phyloP scores from a whole-genome alignment of 805 yeast species.

The Pichia gijzeniarum region DNA sequence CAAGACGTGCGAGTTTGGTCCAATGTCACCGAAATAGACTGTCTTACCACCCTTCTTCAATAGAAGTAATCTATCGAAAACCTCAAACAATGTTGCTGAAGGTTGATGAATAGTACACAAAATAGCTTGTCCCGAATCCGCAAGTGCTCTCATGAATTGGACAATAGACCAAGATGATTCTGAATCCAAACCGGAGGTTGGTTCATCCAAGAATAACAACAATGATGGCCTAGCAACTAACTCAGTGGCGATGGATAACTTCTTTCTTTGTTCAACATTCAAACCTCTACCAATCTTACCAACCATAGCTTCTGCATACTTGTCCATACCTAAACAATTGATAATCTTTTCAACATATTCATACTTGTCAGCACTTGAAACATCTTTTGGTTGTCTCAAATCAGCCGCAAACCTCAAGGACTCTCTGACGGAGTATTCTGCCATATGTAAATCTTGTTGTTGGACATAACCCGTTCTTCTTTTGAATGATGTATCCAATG shows the following conservation, averaged over 20 bases:
- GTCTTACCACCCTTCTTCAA: constrained; percentile 48
- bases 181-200: constrained; percentile 52
- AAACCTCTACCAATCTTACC: constrained; percentile 44
- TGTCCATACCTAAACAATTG: constrained; percentile 36
- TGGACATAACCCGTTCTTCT: constrained; percentile 53
- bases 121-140: constrained; percentile 48
- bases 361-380: constrained; percentile 35
- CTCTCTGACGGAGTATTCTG: constrained; percentile 46
- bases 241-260: constrained; percentile 48
- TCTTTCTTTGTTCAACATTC: constrained; percentile 50
- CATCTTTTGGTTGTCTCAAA: constrained; percentile 40
- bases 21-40: constrained; percentile 50
- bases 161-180: constrained; percentile 56
- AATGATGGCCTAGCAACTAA: constrained; percentile 48
- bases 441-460: constrained; percentile 48
- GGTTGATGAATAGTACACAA: constrained; percentile 54
- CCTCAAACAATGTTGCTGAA: constrained; percentile 40
- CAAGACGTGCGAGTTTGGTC: constrained; percentile 37
- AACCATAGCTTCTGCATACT: constrained; percentile 46
- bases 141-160: constrained; percentile 42
- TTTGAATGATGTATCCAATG: constrained; percentile 42
- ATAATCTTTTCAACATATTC: constrained; percentile 40
- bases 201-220: constrained; percentile 50
- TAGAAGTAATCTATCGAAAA: constrained; percentile 32
- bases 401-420: constrained; percentile 42